Base-by-base conservation (phyloP, 2,329 filamentous ascomycete species). In the Phialemonium atrogriseum region DNA sequence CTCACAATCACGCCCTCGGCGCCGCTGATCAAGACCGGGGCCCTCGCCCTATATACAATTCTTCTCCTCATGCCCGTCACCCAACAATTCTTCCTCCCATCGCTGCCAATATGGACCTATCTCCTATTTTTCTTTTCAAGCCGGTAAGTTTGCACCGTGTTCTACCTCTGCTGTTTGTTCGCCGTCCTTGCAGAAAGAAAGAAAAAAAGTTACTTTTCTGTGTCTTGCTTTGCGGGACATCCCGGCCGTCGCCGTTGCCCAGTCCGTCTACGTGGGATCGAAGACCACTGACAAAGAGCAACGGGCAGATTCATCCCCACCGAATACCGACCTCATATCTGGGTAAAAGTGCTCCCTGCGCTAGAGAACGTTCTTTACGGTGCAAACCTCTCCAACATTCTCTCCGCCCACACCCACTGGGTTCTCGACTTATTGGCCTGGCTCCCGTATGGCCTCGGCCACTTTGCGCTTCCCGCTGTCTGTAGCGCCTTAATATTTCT, bases 281-380 rank as follows among this genome's bases (percentile, higher is more conserved):
- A n/a, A n/a, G n/a, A n/a, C n/a, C n/a, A n/a, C n/a, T n/a, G n/a
- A n/a, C n/a, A n/a, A n/a, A n/a, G n/a, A n/a, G n/a, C n/a, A n/a
- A n/a, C n/a, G n/a, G 36, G 9, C 50, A 94, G 87, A 51, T 95
- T 94, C 62, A 88, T 95, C 46, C 83, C 86, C 22, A 74, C 78
- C 45, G 83, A 89, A 51, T 91, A 87, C 64, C 79, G 89, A 45
- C 88, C 88, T 37, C 82, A 86, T 40, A 95, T 95, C 49, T 94
- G 87, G 84, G 89, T 95, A 44, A 86, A 88, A 50, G 86, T 96
- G 17, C 73, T 96, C 21, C 89, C 89, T 5, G 86, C 89, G 12
- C 74, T 96, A 42, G 89, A 96, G 62, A 95, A 96, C 58, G 91
- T 96, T 40, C 71, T 96, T 20, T 96, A 95, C 54, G 89, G 89